Evolutionary conservation across 306 rosid species (phyloP).

Genomic region (Phaseolus lunatus): DNA sequence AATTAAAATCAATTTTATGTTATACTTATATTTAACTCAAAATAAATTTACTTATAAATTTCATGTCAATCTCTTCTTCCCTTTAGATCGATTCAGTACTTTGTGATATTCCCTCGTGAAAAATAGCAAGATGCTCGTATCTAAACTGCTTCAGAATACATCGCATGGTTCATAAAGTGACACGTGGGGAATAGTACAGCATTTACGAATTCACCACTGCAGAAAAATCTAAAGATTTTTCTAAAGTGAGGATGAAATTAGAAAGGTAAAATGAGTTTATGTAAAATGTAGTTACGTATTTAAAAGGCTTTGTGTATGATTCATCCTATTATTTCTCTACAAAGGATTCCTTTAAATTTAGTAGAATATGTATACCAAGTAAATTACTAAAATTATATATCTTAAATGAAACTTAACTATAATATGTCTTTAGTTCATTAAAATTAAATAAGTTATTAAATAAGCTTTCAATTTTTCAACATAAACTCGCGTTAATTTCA

Average conservation of each 20-base stretch:
- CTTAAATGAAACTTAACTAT: too few species aligned
- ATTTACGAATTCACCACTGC: neutral
- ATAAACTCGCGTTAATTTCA: too few species aligned
- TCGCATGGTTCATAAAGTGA: conserved; percentile 1
- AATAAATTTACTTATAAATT: neutral
- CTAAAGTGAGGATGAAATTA: too few species aligned
- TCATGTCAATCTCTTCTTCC: neutral
- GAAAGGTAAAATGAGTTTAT: too few species aligned
- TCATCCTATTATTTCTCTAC: neutral
- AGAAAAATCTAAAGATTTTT: neutral
- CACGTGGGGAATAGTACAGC: neutral
- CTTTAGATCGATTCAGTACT: neutral
- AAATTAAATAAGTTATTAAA: too few species aligned
- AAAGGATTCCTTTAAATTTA: neutral
- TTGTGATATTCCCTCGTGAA: neutral
- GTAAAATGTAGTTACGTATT: too few species aligned
- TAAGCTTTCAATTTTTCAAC: too few species aligned
- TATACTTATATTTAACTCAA: too few species aligned
- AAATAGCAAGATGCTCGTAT: conserved; percentile 4
- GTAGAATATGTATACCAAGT: neutral
- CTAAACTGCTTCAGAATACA: neutral
- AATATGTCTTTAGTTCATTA: neutral
- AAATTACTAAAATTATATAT: too few species aligned
- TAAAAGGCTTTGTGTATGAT: neutral
- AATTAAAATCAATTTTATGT: too few species aligned